Base-by-base conservation (phyloP, 192 early-diverging fungal genomes). In the Blastocladiella britannica region DNA sequence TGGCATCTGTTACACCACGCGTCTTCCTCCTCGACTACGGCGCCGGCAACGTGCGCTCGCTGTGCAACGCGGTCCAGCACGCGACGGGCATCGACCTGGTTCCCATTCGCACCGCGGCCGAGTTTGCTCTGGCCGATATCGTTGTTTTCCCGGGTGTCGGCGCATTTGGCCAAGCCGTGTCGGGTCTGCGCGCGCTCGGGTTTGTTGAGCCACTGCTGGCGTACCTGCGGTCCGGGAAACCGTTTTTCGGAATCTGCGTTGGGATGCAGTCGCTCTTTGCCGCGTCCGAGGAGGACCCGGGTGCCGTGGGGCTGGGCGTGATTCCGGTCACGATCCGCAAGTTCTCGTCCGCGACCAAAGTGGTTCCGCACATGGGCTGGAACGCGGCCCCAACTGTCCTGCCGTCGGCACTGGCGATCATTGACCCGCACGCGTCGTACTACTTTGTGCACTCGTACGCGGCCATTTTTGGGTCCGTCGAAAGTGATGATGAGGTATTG, bases 371-470 rank as follows among this genome's bases (percentile, higher is more conserved):
- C 66, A 97, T 99, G 79, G 96, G 93, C 9, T 97, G 93, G 93
- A 99, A 99, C 67, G 67, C 70, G 15, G 74, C 83, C 4, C 55
- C 69, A 15, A 53, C 69, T 9, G 55, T 69, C 22, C 6, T 8
- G 22, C 37, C 53, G 27, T 62, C 15, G 61, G 60, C 26, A 53
- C 59, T 59, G 29, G 68, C 59, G 43, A 65, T 64, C 25, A 65
- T 80, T n/a, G 65, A 70, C 18, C 64, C 75, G n/a, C 65, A 65
- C 4, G 59, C 65, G 7, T 72, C 78, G 28, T 97, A 90, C 72
- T 99, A 99, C 66, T 99, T 99, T 76, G 90, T 99, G 28, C 95
- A 99, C 70, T 99, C 95, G 25, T 99, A 82, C 65, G 90, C 83
- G 7, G 83, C 81, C 20, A 65, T 73, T 9, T 15, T 20, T 6